Conservation (phyloP, 768 basidiomycete species). For the Tremella fuciformis region DNA sequence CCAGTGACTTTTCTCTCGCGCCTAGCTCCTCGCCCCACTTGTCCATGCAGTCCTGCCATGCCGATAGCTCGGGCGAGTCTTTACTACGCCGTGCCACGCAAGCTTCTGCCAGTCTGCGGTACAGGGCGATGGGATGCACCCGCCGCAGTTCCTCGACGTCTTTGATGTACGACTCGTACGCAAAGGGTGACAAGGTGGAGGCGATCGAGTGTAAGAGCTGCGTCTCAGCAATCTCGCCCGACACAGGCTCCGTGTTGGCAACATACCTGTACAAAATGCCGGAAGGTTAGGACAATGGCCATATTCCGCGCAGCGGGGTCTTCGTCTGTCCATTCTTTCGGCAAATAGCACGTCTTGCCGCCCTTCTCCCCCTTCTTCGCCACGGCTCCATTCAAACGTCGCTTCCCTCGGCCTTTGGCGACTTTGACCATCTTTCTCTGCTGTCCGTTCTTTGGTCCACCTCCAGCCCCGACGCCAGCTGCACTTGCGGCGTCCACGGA, state of each 20-base stretch:
- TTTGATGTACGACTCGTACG: constrained; percentile 44
- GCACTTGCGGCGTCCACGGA: constrained; percentile 1
- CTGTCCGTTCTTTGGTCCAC: background rate
- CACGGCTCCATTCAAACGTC: constrained; percentile 18
- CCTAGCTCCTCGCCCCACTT: constrained; percentile 51
- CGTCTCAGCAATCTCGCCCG: background rate
- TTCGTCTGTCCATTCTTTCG: constrained; percentile 44
- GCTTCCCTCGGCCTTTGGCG: constrained; percentile 35
- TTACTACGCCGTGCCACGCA: constrained; percentile 30
- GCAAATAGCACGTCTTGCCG: constrained; percentile 39
- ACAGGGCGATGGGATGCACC: constrained; percentile 49
- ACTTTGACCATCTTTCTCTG: constrained; percentile 30
- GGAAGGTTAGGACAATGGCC: constrained; percentile 48
- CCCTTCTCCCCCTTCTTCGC: constrained; percentile 20
- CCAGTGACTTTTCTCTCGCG: constrained; percentile 46
- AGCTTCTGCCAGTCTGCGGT: constrained; percentile 46
- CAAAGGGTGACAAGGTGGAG: constrained; percentile 46
- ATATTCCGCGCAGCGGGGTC: constrained; percentile 45
- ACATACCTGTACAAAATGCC: constrained; percentile 51
- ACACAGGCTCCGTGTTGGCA: background rate
- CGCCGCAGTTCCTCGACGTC: constrained; percentile 47
- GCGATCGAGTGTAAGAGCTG: constrained; percentile 49
- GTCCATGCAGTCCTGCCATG: constrained; percentile 51
- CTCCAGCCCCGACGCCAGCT: background rate
- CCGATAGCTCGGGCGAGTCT: constrained; percentile 25